Conservation (phyloP, 805 yeast species). For the Suhomyces tanzawaensis region DNA sequence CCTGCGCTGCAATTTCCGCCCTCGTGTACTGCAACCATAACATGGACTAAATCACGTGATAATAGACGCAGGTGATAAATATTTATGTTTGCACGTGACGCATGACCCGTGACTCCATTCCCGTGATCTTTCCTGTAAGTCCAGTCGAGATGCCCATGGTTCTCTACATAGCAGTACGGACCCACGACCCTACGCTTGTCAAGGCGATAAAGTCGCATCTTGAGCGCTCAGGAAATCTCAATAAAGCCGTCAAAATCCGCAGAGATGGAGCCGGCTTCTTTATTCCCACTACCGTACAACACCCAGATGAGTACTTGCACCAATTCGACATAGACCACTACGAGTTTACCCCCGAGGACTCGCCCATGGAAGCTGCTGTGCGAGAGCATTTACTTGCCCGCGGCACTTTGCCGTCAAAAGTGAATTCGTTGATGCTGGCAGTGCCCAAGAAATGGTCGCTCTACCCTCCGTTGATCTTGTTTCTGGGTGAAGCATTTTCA, state of each 20-base stretch:
- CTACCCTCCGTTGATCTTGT: conserved; percentile 66
- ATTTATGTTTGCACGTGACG: too few relatives aligned
- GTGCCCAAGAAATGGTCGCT: conserved; percentile 57
- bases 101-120: too few relatives aligned
- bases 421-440: neutral
- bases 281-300: conserved; percentile 14
- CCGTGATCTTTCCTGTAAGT: too few relatives aligned
- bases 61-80: too few relatives aligned
- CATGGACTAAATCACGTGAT: too few relatives aligned
- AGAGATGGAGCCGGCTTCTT: conserved; percentile 7
- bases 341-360: neutral
- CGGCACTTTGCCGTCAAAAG: neutral
- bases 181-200: conserved; percentile 13
- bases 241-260: conserved; percentile 17
- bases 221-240: conserved; percentile 14
- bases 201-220: conserved; percentile 20
- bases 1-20: too few relatives aligned
- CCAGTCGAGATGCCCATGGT: neutral
- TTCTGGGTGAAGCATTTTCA: conserved; percentile 50
- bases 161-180: neutral
- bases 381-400: neutral
- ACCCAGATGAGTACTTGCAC: neutral
- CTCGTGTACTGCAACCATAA: too few relatives aligned
- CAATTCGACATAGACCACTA: conserved; percentile 2
- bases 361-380: neutral